Base-by-base conservation (phyloP, 163 green algal species). In the Chlamydomonas reinhardtii region DNA sequence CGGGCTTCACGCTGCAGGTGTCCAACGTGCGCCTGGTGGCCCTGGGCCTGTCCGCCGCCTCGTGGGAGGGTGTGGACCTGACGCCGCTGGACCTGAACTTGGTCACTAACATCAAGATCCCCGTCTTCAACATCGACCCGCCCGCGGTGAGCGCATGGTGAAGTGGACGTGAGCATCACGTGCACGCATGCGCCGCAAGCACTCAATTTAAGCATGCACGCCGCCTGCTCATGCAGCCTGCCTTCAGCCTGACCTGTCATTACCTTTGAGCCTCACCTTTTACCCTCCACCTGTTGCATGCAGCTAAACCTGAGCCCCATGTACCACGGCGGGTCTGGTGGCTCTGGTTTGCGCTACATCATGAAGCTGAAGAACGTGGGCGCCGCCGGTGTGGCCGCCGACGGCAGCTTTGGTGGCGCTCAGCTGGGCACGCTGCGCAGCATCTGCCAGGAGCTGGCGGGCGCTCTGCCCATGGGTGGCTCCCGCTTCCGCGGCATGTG, bases 401-500 rank as follows among this genome's bases (percentile, higher is more conserved):
- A 56, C 48, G 48, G 48, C 48, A 56, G 48, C 48, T 22, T 14
- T 14, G 9, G 48, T 14, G 48, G 48, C 22, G 76, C 82, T 22
- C 84, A 68, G 16, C 54, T 89, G 15, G 80, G 62, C 37, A 56
- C 65, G 27, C 54, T 92, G 24, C 39, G 73, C 17, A 37, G 27
- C 24, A 90, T 94, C 37, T 94, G 91, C 82, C 22, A 84, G 79
- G 79, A 85, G 69, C 68, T 85, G 25, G 68, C 79, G 3, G 79
- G 79, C 59, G 69, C 73, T n/a, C 61, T 88, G 73, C 73, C 82
- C 20, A n/a, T 35, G 14, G 61, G 82, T 61, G 69, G n/a, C 27
- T 73, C 59, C 11, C 89, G 89, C 73, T 92, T 92, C 77, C 59
- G 76, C 20, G 89, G 89, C 35, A 12, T 59, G 22, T 94, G 91